phyloP scores from a whole-genome alignment of 1,139 yeast species.

The Meyerozyma smithsonii region DNA sequence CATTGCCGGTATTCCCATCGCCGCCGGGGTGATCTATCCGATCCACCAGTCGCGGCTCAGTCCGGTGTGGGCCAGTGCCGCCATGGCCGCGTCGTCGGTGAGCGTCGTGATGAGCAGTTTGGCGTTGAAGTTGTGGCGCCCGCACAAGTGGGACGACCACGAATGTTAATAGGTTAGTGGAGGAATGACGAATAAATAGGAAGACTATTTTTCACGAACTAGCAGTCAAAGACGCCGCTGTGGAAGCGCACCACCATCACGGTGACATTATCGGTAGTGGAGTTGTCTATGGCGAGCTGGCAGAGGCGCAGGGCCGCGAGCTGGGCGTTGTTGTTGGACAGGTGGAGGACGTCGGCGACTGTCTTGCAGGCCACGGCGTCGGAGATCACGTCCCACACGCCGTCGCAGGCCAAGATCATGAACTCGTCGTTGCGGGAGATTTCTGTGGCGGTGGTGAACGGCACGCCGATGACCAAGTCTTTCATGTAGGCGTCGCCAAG shows the following conservation, averaged over 20 bases:
- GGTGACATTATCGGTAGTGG: slow-evolving; percentile 89
- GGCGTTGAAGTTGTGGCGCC: slow-evolving; percentile 44
- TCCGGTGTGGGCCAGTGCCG: slow-evolving; percentile 66
- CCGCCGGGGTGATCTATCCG: slow-evolving; percentile 62
- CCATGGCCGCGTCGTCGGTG: slow-evolving; percentile 60
- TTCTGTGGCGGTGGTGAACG: slow-evolving; percentile 87
- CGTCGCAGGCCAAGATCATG: slow-evolving; percentile 88
- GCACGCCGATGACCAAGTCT: slow-evolving; percentile 81
- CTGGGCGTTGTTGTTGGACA: slow-evolving; percentile 48
- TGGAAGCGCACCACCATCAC: slow-evolving; percentile 79
- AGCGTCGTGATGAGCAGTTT: slow-evolving; percentile 56
- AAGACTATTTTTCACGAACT: not conserved
- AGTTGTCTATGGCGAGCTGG: slow-evolving; percentile 69
- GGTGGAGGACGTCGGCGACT: slow-evolving; percentile 41
- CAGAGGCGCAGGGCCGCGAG: slow-evolving; percentile 68
- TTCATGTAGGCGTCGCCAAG: slow-evolving; percentile 95
- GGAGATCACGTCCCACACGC: slow-evolving; percentile 87
- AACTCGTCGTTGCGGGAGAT: slow-evolving; percentile 63
- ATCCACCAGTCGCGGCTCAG: slow-evolving; percentile 46
- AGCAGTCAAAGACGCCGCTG: slow-evolving; percentile 30
- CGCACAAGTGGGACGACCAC: slow-evolving; percentile 23
- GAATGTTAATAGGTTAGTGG: too few species aligned
- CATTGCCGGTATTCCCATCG: slow-evolving; percentile 53
- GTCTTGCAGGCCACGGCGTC: slow-evolving; percentile 79
- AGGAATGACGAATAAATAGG: slow-evolving; percentile 12